A percentile compares a stretch with the other conserved stretches of the same genome.
phyloP scores from a whole-genome alignment of 148 eudicot genomes.

The Dysphania ambrosioides region DNA sequence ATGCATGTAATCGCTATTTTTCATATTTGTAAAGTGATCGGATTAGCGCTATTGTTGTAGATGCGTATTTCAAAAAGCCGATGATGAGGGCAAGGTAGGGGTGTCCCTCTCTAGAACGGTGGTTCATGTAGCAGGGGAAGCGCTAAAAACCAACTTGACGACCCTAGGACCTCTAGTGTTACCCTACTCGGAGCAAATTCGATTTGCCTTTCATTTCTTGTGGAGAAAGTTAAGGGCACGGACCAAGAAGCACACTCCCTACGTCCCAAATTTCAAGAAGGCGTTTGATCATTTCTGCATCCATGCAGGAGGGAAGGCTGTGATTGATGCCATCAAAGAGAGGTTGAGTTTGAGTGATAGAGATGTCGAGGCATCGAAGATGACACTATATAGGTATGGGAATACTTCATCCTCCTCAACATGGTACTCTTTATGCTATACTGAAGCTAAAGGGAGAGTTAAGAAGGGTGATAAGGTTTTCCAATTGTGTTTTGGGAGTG shows the following conservation, averaged over 20 bases:
- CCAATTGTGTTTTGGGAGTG: conserved; percentile 50
- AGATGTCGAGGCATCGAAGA: conserved; percentile 42
- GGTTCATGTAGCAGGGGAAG: conserved; percentile 50
- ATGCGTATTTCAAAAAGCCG: conserved; percentile 35
- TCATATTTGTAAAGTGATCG: neutral
- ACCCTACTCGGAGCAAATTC: conserved; percentile 46
- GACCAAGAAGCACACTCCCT: conserved; percentile 23
- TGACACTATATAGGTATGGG: conserved; percentile 44
- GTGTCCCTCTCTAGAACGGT: conserved; percentile 36
- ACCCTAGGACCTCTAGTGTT: conserved; percentile 38
- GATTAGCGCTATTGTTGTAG: conserved; percentile 15
- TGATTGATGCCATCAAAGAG: conserved; percentile 36
- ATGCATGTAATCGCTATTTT: neutral
- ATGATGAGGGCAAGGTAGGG: conserved; percentile 34
- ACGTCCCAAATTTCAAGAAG: conserved; percentile 41
- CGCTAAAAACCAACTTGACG: conserved; percentile 38
- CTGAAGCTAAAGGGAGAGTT: conserved; percentile 43
- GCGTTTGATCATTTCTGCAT: conserved; percentile 46
- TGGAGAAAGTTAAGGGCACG: conserved; percentile 24
- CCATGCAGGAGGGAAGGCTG: conserved; percentile 50
- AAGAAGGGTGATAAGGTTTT: conserved; percentile 42
- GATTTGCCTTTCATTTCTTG: conserved; percentile 17
- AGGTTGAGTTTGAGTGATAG: conserved; percentile 27
- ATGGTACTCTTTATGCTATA: conserved; percentile 45
- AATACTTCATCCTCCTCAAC: conserved; percentile 52